Conservation (phyloP, 306 rosid species). For the Cicer cuneatum region DNA sequence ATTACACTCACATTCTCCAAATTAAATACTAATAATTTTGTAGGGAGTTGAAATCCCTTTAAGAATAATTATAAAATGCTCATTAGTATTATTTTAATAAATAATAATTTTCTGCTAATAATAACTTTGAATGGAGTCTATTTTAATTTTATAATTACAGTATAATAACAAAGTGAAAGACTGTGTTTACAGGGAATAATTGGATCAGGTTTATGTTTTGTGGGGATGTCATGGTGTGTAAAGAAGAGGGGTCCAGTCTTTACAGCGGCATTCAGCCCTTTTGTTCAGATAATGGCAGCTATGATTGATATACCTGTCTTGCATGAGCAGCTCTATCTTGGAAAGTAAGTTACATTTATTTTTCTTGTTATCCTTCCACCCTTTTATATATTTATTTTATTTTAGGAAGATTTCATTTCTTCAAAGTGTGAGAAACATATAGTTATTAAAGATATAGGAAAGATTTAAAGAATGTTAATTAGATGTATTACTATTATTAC, state of each 20-base stretch:
- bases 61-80: too few species aligned
- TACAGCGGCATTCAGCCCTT: constrained; percentile 92
- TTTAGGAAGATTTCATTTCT: background rate
- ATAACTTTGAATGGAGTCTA: constrained; percentile 7
- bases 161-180: constrained; percentile 24
- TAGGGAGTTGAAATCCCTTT: too few species aligned
- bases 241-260: constrained; percentile 92
- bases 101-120: too few species aligned
- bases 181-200: constrained; percentile 71
- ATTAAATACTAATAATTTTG: too few species aligned
- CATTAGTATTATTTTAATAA: too few species aligned
- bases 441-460: too few species aligned
- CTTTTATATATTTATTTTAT: background rate
- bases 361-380: background rate
- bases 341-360: constrained; percentile 50
- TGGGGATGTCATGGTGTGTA: constrained; percentile 97
- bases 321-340: constrained; percentile 77
- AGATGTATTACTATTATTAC: background rate
- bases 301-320: constrained; percentile 76
- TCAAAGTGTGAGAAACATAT: background rate
- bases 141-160: background rate
- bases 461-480: too few species aligned
- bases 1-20: too few species aligned
- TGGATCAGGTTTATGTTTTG: constrained; percentile 83
- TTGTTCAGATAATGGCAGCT: constrained; percentile 87